Evolutionary conservation across 2,329 filamentous ascomycete species (phyloP).

Genomic region (Talaromyces marneffei): DNA sequence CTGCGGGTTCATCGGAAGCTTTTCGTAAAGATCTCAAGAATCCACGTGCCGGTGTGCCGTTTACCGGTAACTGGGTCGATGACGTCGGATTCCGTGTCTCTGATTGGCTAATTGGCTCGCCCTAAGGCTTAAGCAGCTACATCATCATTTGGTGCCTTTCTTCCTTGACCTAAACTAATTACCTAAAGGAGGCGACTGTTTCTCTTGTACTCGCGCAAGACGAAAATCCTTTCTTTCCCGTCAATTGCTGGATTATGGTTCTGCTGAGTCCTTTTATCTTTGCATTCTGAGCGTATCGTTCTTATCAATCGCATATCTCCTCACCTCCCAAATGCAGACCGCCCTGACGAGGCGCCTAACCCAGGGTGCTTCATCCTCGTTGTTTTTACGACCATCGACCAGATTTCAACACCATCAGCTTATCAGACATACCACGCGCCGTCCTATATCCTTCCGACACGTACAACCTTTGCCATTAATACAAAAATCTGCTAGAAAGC

Average conservation of each 20-base stretch:
- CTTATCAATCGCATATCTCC: neutral
- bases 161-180: neutral
- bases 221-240: neutral
- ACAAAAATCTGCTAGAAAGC: conserved; percentile 3
- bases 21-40: neutral
- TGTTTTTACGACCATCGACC: neutral
- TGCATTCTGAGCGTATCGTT: neutral
- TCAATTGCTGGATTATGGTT: conserved; percentile 8
- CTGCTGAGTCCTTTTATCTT: neutral
- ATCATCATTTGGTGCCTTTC: neutral
- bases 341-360: conserved; percentile 10
- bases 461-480: conserved; percentile 14
- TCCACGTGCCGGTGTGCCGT: conserved; percentile 1
- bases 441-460: conserved; percentile 10
- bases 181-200: neutral
- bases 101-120: neutral
- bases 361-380: neutral
- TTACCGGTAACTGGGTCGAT: neutral
- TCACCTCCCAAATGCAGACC: conserved; percentile 10
- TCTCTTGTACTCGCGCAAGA: neutral
- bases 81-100: neutral
- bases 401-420: neutral
- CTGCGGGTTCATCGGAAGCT: neutral
- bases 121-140: neutral
- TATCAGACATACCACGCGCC: neutral